Base-by-base conservation (phyloP, 768 basidiomycete genomes). In the Panaeolus papilionaceus region DNA sequence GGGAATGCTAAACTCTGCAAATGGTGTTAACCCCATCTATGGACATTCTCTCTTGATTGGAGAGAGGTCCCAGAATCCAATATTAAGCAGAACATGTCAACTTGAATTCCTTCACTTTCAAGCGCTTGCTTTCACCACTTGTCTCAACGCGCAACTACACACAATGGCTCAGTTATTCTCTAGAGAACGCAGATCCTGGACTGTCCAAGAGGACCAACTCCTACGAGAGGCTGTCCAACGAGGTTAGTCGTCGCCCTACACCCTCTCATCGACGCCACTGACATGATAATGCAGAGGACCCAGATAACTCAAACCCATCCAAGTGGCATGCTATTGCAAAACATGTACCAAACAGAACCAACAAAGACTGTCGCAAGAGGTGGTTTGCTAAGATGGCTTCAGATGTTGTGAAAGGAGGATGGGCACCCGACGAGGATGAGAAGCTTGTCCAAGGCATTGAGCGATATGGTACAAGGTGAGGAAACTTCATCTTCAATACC, bases 331-430 rank as follows among this genome's bases (percentile, higher is more conserved):
- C 85, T 39, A 88, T 88, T 64, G 84, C 86, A n/a, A 85, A 86
- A 70, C 85, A 88, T 72, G 85, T 88, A 4, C 87, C 86, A 10
- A 85, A 87, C 71, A 80, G 87, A 65, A 88, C 85, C 23, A 88
- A 88, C 80, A 88, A 88, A 71, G 87, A 88, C 73, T 88, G 87
- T 74, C 82, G 87, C 70, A 88, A 88, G 73, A 80, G 87, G 12
- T 88, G 86, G 86, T 87, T 87, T 68, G 85, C 86, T 1, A 88
- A 86, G 78, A 88, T 88, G 86, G 86, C 86, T 66, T 84, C 86
- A 14, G 85, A 86, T 74, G 86, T 88, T 28, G 85, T 86, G 37
- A 88, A 88, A 72, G 87, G 87, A 54, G 86, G 86, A 10, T 88
- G 87, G 87, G 82, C 86, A 2, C 84, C 86, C 5, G 86, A 88